Base-by-base conservation (phyloP, 768 basidiomycete species). In the Kwoniella pini region DNA sequence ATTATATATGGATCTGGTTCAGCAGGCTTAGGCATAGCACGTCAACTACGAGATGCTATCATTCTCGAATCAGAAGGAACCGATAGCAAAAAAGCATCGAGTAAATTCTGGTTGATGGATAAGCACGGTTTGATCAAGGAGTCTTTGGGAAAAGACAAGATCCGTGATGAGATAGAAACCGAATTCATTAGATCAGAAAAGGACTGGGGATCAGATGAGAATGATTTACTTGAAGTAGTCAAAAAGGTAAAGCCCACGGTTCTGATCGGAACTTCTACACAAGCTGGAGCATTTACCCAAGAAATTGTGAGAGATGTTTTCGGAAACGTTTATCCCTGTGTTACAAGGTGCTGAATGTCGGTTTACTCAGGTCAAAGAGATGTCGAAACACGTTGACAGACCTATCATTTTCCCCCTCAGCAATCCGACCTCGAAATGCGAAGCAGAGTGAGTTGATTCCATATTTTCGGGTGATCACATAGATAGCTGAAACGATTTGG, bases 381-480 rank as follows among this genome's bases (percentile, higher is more conserved):
- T 93, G 89, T 82, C 84, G 27, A 84, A 83, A 63, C 81, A 84
- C 50, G 83, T 83, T 40, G 87, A 88, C 22, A 80, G 87, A 60
- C 91, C 91, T 0, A 88, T 92, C 69, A 89, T 94, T 64, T 82
- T 92, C 69, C 89, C 91, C 57, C 82, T 94, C 44, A 87, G 85
- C 39, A 94, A 94, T 77, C 91, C 91, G 2, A 90, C 87, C 62
- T 76, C 80, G 43, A 81, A 91, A 55, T 86, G 86, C 44, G 91
- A 95, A 48, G 72, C 69, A 28, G 62, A 67, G 68, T 71, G 58
- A 65, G 74, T 67, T 10, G 24, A 44, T 27, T 12, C 26, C n/a
- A n/a, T n/a, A n/a, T n/a, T n/a, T n/a, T n/a, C n/a, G n/a, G n/a
- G n/a, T n/a, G n/a, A n/a, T n/a, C n/a, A n/a, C n/a, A n/a, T n/a